Base-by-base conservation (phyloP, 805 yeast species). In the Teunomyces tritomae region DNA sequence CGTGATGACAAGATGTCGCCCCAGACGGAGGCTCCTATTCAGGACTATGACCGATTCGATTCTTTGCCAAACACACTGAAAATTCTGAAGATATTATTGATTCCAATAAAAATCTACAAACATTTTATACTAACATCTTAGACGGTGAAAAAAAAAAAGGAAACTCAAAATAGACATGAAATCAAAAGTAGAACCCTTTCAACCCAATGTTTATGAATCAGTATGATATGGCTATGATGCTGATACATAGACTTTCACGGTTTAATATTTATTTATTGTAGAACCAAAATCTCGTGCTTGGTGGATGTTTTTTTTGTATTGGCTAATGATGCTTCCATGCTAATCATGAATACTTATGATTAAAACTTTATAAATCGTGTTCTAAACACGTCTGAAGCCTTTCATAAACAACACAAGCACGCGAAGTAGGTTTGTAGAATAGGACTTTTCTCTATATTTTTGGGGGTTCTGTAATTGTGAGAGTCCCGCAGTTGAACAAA, bases 1-100 rank as follows among this genome's bases (percentile, higher is more conserved):
- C 34, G 53, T 80, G 86, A 82, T 81, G 86, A 82, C 83, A 71
- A 63, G 77, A 57, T 82, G 86, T 82, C 86, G 86, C 86, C 86
- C 86, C 86, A 82, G 74, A 73, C 86, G 84, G 85, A 81, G 77
- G 72, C 60, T 70, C 77, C 78, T 72, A 54, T 71, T 73, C 78
- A 73, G 78, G 78, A 76, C 77, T 58, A 78, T 82, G 85, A 80
- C 77, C 82, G 86, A 82, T 72, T 81, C 86, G 86, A 81, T 78
- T 58, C 64, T 58, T 39, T 57, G 82, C 83, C 84, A 80, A 80
- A 71, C 75, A 78, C 82, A 78, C 80, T 80, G 85, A 79, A 80
- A 80, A 78, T 78, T 80, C 85, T 81, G 85, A 81, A 41, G 39
- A 37, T 37, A 37, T 37, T 26, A n/a, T 37, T 20, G 29, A 37